Percentiles rank a stretch among this genome's conserved stretches.
Evolutionary conservation across 805 yeast species (phyloP).

Genomic region (Candida fluviatilis): DNA sequence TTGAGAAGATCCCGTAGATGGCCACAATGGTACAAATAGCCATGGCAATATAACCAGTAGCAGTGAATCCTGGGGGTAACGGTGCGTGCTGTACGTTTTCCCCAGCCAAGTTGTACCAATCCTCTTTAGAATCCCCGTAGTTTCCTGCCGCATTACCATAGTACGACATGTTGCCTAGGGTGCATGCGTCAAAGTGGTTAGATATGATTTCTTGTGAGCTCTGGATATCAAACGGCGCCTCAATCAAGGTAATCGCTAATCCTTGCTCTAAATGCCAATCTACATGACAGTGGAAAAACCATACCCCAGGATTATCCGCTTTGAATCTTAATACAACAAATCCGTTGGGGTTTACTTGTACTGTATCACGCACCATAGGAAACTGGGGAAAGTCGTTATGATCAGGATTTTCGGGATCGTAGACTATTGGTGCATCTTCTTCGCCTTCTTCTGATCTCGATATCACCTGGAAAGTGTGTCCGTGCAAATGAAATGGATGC

Average conservation of each 20-base stretch:
- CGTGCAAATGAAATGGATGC: conserved; percentile 98
- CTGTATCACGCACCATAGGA: conserved; percentile 84
- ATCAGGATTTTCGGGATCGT: conserved; percentile 24
- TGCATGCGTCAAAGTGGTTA: conserved; percentile 50
- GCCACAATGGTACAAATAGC: conserved; percentile 51
- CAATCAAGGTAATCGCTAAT: conserved; percentile 72
- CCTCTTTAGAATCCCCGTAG: conserved; percentile 40
- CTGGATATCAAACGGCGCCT: conserved; percentile 75
- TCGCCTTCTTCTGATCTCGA: conserved; percentile 62
- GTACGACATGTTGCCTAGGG: conserved; percentile 39
- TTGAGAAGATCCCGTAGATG: conserved; percentile 55
- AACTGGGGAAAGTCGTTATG: conserved; percentile 51
- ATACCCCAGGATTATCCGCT: conserved; percentile 95
- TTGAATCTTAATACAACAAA: conserved; percentile 81
- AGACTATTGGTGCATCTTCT: conserved; percentile 49
- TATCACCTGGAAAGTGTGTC: conserved; percentile 82
- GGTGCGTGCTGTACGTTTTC: conserved; percentile 58
- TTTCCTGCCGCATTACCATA: conserved; percentile 69
- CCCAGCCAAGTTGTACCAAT: conserved; percentile 56
- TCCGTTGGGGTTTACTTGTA: conserved; percentile 78
- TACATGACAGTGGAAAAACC: conserved; percentile 98
- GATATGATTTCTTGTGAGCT: conserved; percentile 29
- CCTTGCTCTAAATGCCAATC: conserved; percentile 99
- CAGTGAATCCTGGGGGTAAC: conserved; percentile 67
- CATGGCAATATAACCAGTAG: conserved; percentile 65